phyloP scores from a whole-genome alignment of 768 basidiomycete genomes.

The Antrodiella citrinella region DNA sequence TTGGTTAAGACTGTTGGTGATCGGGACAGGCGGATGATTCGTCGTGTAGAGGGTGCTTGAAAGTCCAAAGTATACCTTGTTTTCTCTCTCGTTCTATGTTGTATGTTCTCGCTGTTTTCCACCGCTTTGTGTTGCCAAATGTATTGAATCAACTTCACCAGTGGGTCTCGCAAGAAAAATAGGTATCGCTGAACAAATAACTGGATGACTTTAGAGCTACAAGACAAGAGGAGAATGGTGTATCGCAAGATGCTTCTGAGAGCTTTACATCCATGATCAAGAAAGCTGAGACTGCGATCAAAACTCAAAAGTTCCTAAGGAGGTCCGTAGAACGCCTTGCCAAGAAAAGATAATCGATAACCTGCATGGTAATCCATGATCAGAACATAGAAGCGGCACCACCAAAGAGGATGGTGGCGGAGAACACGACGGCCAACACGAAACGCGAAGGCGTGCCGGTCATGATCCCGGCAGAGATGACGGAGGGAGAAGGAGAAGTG shows the following conservation, averaged over 20 bases:
- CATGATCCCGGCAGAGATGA: background rate
- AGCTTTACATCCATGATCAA: no score
- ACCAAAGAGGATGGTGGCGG: no score
- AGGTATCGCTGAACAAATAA: background rate
- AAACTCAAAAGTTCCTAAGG: no score
- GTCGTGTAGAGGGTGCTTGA: slow-evolving; percentile 44
- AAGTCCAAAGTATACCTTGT: background rate
- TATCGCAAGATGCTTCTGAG: no score
- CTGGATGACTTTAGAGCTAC: no score
- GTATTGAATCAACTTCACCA: background rate
- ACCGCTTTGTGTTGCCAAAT: background rate
- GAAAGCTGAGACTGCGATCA: no score
- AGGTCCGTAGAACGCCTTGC: no score
- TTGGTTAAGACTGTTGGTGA: slow-evolving; percentile 81
- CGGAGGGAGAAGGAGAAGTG: background rate
- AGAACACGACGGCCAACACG: background rate
- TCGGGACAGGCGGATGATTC: slow-evolving; percentile 75
- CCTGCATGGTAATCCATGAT: no score
- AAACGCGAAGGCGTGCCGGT: background rate
- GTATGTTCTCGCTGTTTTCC: background rate
- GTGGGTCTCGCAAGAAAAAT: background rate
- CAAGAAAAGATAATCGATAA: no score
- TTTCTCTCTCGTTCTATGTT: background rate
- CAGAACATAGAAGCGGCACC: no score
- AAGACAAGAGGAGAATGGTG: no score